Percentiles rank a stretch among this genome's conserved stretches.
These are phyloP conservation scores for Draba incana DNA, from an alignment of 345 rosid species.

Conservation along the genomic window DNA sequence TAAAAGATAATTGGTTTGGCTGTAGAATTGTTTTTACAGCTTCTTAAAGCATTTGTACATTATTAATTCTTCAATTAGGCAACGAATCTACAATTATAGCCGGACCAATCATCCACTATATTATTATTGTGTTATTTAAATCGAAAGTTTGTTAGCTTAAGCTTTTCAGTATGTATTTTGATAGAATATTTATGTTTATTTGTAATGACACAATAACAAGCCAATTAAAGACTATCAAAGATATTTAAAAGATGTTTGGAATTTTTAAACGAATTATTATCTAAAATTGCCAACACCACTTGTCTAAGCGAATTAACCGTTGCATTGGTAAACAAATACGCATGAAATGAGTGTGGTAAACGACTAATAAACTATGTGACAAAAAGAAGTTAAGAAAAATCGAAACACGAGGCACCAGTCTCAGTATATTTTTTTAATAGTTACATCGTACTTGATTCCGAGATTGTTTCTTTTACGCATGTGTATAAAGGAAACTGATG, in stretches of 20 bases:
- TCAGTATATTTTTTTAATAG: constrained; percentile 3
- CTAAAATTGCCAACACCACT: neutral
- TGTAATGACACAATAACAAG: neutral
- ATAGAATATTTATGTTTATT: neutral
- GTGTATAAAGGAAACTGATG: constrained; percentile 30
- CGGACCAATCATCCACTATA: too few species aligned
- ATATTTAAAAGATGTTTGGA: neutral
- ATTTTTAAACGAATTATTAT: neutral
- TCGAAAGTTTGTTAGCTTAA: neutral
- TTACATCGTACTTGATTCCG: constrained; percentile 33
- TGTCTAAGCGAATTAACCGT: neutral
- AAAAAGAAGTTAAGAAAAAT: neutral
- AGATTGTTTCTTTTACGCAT: constrained; percentile 33
- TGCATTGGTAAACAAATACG: neutral
- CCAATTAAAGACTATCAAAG: neutral
- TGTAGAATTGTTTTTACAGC: too few species aligned
- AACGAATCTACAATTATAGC: too few species aligned
- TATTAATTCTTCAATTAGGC: too few species aligned
- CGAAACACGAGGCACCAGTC: constrained; percentile 4
- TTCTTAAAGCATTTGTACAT: too few species aligned
- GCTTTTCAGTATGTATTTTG: neutral
- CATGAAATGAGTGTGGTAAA: constrained; percentile 10
- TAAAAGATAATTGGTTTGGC: neutral
- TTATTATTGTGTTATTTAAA: neutral
- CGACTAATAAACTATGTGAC: neutral